Evolutionary conservation across 441 rosid genomes (phyloP).

Genomic region (Euphorbia schlechtendalii): DNA sequence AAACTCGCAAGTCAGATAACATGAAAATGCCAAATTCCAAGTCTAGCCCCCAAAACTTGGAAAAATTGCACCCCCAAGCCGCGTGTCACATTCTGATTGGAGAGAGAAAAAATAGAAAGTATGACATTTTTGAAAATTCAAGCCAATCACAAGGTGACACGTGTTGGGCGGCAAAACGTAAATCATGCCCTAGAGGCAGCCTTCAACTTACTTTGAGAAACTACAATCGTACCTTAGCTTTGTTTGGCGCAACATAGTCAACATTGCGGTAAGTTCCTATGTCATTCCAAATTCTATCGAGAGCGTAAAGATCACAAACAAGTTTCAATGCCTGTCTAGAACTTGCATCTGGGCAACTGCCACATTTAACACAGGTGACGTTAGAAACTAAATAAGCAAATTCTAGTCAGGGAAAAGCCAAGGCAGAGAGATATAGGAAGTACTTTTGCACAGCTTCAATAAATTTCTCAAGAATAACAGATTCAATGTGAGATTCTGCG

Average conservation of each 20-base stretch:
- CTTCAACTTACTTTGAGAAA: neutral
- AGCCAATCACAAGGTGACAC: too few relatives aligned
- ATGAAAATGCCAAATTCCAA: too few relatives aligned
- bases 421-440: constrained; percentile 10
- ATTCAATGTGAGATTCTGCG: constrained; percentile 93
- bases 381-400: constrained; percentile 13
- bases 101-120: too few relatives aligned
- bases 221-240: constrained; percentile 71
- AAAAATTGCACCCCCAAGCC: too few relatives aligned
- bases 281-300: constrained; percentile 85
- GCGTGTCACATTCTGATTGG: too few relatives aligned
- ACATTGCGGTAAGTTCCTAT: constrained; percentile 81
- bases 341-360: constrained; percentile 74
- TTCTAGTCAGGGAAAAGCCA: neutral
- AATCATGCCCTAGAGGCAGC: too few relatives aligned
- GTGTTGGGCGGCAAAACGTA: too few relatives aligned
- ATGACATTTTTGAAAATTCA: too few relatives aligned
- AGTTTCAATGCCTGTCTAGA: constrained; percentile 75
- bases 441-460: constrained; percentile 88
- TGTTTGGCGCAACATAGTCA: constrained; percentile 87
- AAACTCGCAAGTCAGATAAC: neutral
- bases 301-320: constrained; percentile 89
- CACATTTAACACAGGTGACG: constrained; percentile 10
- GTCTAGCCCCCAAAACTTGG: too few relatives aligned
- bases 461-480: constrained; percentile 87